Conservation (phyloP, 2,329 filamentous ascomycete species). For the Chaetomium strumarium region DNA sequence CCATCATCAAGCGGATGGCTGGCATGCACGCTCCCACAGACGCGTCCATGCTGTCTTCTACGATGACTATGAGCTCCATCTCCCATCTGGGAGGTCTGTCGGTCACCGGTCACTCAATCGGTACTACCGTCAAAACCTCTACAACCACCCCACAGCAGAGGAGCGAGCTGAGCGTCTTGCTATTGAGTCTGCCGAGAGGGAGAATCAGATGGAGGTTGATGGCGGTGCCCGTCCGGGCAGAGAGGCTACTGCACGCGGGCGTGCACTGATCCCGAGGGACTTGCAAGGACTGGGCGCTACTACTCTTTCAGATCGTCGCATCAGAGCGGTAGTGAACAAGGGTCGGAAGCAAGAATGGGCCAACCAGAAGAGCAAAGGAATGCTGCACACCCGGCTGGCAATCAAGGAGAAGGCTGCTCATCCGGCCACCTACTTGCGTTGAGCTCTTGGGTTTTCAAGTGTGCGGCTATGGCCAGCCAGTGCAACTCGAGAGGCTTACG, state of each 20-base stretch:
- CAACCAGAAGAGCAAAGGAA: slow-evolving; percentile 15
- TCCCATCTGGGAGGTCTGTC: slow-evolving; percentile 82
- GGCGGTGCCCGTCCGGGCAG: slow-evolving; percentile 6
- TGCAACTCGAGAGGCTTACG: too few relatives aligned
- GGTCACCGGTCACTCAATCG: slow-evolving; percentile 82
- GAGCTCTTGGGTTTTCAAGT: not conserved
- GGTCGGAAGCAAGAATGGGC: slow-evolving; percentile 22
- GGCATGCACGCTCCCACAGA: slow-evolving; percentile 77
- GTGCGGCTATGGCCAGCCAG: too few relatives aligned
- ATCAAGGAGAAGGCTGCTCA: slow-evolving; percentile 25
- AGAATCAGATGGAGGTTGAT: slow-evolving; percentile 25
- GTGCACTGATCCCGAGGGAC: slow-evolving; percentile 19
- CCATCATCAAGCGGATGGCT: slow-evolving; percentile 70
- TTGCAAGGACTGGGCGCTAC: slow-evolving; percentile 18
- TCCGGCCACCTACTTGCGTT: slow-evolving; percentile 23
- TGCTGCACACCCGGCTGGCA: slow-evolving; percentile 16
- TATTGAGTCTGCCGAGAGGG: slow-evolving; percentile 23
- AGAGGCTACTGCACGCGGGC: slow-evolving; percentile 16
- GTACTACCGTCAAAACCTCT: slow-evolving; percentile 91
- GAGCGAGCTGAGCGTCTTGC: slow-evolving; percentile 49
- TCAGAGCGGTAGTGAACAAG: slow-evolving; percentile 19
- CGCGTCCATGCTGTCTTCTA: slow-evolving; percentile 72
- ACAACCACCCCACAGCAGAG: slow-evolving; percentile 71
- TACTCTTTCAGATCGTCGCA: slow-evolving; percentile 11
- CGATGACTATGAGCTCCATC: slow-evolving; percentile 88